Evolutionary conservation across 2,329 filamentous ascomycete genomes (phyloP).

Genomic region (Stagonosporopsis vannaccii): DNA sequence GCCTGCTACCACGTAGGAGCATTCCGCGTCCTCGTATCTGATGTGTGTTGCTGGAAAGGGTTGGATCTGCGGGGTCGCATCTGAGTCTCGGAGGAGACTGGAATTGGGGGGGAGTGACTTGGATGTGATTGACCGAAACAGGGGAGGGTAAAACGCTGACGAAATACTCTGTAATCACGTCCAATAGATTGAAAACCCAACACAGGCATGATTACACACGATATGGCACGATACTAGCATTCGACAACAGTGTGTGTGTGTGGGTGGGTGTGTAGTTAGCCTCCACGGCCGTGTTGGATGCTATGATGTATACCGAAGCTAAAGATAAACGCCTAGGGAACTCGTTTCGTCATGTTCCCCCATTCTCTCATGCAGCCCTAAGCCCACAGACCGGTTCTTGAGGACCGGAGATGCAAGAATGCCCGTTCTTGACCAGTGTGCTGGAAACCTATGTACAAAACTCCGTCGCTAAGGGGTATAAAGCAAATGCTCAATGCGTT

Average conservation of each 20-base stretch:
- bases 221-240: neutral
- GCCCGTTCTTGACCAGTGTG: neutral
- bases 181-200: neutral
- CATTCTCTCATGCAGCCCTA: constrained; percentile 4
- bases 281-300: neutral
- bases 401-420: constrained; percentile 11
- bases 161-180: neutral
- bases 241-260: constrained; percentile 2
- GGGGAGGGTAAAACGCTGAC: constrained; percentile 1
- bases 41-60: neutral
- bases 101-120: neutral
- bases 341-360: constrained; percentile 15
- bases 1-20: constrained; percentile 1
- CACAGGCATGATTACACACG: too few relatives aligned
- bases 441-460: constrained; percentile 20
- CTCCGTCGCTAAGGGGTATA: constrained; percentile 24
- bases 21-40: neutral
- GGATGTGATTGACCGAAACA: neutral
- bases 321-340: constrained; percentile 15
- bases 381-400: constrained; percentile 4
- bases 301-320: constrained; percentile 1
- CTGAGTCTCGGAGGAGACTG: neutral
- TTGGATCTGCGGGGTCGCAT: neutral
- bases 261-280: constrained; percentile 1
- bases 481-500: constrained; percentile 7